Conservation (phyloP, 495 filamentous ascomycete genomes). For the Xylaria acuta region DNA sequence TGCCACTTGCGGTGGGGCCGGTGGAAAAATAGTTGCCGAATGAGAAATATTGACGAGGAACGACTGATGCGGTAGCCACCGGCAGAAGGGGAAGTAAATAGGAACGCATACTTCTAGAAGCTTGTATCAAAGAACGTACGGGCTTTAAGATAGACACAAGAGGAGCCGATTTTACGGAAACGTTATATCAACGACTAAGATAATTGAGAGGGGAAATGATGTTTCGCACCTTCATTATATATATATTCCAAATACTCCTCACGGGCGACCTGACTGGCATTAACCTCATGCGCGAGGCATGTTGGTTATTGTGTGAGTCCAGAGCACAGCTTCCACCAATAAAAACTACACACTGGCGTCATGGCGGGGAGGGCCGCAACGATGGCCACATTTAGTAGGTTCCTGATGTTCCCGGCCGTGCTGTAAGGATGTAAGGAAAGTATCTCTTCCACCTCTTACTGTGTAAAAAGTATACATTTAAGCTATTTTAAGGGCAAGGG, state of each 20-base stretch:
- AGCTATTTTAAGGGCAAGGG: neutral
- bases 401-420: too few relatives aligned
- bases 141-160: neutral
- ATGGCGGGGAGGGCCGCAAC: neutral
- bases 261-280: neutral
- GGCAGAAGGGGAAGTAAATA: slow-evolving; percentile 7
- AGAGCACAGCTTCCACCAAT: slow-evolving; percentile 1
- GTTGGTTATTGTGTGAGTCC: neutral
- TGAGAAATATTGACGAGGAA: slow-evolving; percentile 24
- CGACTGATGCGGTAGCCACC: slow-evolving; percentile 15
- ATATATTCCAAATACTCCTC: neutral
- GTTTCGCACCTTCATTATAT: neutral
- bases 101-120: slow-evolving; percentile 9
- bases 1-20: slow-evolving; percentile 42
- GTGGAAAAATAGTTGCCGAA: slow-evolving; percentile 42
- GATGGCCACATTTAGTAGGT: neutral
- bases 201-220: neutral
- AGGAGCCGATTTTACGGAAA: too few relatives aligned
- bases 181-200: neutral
- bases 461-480: slow-evolving; percentile 1
- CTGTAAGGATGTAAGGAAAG: neutral
- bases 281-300: neutral
- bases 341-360: neutral
- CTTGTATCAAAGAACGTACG: neutral
- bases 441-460: slow-evolving; percentile 8